A percentile compares a stretch with the other conserved stretches of the same genome.
Conservation (phyloP, 495 filamentous ascomycete species). For the Penicillium malachiteum region DNA sequence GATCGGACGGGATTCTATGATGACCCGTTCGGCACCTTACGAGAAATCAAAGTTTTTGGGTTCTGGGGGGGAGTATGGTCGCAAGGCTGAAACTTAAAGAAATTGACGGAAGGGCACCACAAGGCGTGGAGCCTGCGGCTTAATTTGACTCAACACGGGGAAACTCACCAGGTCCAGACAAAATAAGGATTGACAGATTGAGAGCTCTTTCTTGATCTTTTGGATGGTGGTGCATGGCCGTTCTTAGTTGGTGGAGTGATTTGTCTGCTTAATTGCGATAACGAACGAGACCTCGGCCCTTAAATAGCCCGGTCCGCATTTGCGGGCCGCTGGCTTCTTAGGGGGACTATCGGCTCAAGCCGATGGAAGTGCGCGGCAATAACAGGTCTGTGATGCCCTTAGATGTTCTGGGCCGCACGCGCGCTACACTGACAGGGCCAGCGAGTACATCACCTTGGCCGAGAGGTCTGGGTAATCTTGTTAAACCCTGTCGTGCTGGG, state of each 20-base stretch:
- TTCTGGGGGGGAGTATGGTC: constrained; percentile 73
- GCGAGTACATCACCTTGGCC: constrained; percentile 65
- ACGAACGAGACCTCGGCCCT: constrained; percentile 73
- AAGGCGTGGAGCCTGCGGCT: constrained; percentile 62
- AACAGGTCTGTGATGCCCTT: constrained; percentile 72
- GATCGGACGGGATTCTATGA: constrained; percentile 68
- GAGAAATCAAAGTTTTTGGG: constrained; percentile 76
- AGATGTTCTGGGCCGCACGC: constrained; percentile 72
- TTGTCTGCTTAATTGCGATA: constrained; percentile 77
- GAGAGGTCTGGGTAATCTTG: constrained; percentile 73
- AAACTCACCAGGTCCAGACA: constrained; percentile 69
- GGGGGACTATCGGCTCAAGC: constrained; percentile 69
- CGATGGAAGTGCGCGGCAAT: constrained; percentile 70
- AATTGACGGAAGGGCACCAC: constrained; percentile 66
- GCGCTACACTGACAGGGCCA: constrained; percentile 57
- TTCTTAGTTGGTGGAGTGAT: constrained; percentile 69
- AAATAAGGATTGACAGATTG: constrained; percentile 58
- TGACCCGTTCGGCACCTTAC: constrained; percentile 71
- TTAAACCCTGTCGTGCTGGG: constrained; percentile 75
- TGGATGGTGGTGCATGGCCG: constrained; percentile 65
- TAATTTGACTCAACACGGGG: constrained; percentile 70
- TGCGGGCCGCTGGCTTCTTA: constrained; percentile 67
- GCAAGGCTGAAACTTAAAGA: constrained; percentile 72
- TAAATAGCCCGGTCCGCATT: constrained; percentile 68
- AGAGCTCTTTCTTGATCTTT: constrained; percentile 56